Conservation (phyloP, 306 rosid genomes). For the Quercus engelmannii region DNA sequence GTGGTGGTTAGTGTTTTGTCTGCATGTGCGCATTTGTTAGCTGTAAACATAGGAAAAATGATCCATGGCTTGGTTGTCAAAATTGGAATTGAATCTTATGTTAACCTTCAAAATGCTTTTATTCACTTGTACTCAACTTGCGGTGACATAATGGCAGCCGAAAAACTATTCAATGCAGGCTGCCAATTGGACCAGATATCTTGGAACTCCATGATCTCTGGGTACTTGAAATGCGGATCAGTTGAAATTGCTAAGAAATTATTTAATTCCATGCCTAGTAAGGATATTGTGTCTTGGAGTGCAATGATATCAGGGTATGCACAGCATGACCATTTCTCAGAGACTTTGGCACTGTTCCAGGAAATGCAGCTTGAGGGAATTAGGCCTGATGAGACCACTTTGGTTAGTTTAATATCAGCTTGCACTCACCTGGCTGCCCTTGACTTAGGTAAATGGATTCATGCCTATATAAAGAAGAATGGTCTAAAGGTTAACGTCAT, state of each 20-base stretch:
- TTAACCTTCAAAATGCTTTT: slow-evolving; percentile 73
- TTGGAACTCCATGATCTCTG: slow-evolving; percentile 90
- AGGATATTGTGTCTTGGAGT: slow-evolving; percentile 77
- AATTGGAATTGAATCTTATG: slow-evolving; percentile 56
- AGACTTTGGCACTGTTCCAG: slow-evolving; percentile 62
- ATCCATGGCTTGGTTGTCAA: slow-evolving; percentile 62
- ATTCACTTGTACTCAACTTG: slow-evolving; percentile 64
- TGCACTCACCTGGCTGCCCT: slow-evolving; percentile 71
- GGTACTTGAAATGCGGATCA: slow-evolving; percentile 58
- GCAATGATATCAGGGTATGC: slow-evolving; percentile 80
- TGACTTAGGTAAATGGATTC: slow-evolving; percentile 73
- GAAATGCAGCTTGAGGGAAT: slow-evolving; percentile 64
- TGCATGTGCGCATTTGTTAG: slow-evolving; percentile 42
- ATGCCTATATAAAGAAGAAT: slow-evolving; percentile 62
- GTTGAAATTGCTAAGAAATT: slow-evolving; percentile 53
- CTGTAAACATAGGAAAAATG: slow-evolving; percentile 38
- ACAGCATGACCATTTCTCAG: slow-evolving; percentile 51
- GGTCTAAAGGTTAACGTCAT: slow-evolving; percentile 25
- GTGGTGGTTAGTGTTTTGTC: slow-evolving; percentile 61
- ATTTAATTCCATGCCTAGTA: slow-evolving; percentile 67
- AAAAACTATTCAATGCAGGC: slow-evolving; percentile 48
- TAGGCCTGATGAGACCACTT: slow-evolving; percentile 57
- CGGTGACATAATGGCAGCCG: slow-evolving; percentile 53
- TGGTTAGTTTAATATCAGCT: slow-evolving; percentile 71
- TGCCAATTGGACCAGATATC: slow-evolving; percentile 56